Base-by-base conservation (phyloP, 202 grass and related monocot genomes). In the Zoysia matrella region DNA sequence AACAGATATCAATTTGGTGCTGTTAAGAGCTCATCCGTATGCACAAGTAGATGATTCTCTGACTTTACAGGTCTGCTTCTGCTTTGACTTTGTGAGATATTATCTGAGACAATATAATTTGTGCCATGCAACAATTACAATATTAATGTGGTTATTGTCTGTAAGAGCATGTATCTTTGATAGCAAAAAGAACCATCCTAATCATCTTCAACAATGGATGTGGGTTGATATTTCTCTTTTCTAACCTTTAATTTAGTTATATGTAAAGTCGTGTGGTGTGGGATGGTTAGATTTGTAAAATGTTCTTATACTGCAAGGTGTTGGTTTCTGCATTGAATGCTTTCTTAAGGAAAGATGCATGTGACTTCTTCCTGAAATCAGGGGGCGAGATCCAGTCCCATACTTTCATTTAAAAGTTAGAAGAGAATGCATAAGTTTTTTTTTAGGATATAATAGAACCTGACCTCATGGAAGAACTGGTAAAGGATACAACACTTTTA, bases 41-140 rank as follows among this genome's bases (percentile, higher is more conserved):
- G 90, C 92, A 3, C 87, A 90, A 73, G 54, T 98, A 61, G 91
- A 95, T 80, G 90, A 88, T 84, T 98, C 95, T 81, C 83, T 98
- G 54, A 73, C 87, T 57, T 90, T 98, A 77, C 95, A 98, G 95
- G 95, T 88, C 67, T 53, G 47, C 68, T 80, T 91, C 61, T 77
- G 55, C 0, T 61, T 71, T 47, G 4, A 77, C 54, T 81, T 77
- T 9, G 45, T 67, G n/a, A 47, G 50, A 81, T 36, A 36, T 36
- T 67, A 48, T 88, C 73, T 67, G 6, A 14, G 74, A 64, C 1
- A 15, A 12, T 13, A 36, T 10, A 41, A 8, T 11, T 8, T 54
- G 41, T 42, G 42, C 50, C 52, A 18, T 72, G 48, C 83, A 65
- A 12, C 49, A 47, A 71, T 71, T 36, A 36, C 30, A 36, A 36